These are phyloP conservation scores for Termitomyces sp. DNA, from an alignment of 768 basidiomycete genomes.

Conservation along the genomic window DNA sequence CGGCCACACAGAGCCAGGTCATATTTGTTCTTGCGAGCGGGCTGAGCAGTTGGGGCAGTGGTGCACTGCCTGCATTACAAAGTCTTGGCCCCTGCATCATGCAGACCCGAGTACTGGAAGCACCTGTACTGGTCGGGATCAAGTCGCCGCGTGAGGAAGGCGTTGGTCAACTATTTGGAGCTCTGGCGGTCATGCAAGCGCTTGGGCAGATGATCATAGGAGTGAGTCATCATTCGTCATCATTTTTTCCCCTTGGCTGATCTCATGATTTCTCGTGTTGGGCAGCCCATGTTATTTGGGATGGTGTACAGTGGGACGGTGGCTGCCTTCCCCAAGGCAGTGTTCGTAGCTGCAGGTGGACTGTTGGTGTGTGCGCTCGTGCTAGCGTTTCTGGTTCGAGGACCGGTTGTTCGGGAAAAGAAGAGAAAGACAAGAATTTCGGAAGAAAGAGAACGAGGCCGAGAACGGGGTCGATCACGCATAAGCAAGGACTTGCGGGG, in stretches of 20 bases:
- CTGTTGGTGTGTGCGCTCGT: slow-evolving; percentile 37
- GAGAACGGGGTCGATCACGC: slow-evolving; percentile 40
- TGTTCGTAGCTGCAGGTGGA: slow-evolving; percentile 54
- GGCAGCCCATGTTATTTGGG: slow-evolving; percentile 66
- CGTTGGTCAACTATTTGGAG: slow-evolving; percentile 62
- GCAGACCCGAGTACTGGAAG: slow-evolving; percentile 35
- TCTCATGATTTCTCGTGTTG: slow-evolving; percentile 4
- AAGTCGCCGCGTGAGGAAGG: slow-evolving; percentile 19
- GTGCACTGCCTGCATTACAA: slow-evolving; percentile 62
- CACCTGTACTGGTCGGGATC: slow-evolving; percentile 3
- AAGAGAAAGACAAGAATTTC: slow-evolving; percentile 12
- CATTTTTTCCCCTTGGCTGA: background rate
- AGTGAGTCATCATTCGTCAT: slow-evolving; percentile 21
- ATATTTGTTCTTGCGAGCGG: slow-evolving; percentile 59
- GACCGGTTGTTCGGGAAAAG: slow-evolving; percentile 26
- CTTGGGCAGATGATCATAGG: slow-evolving; percentile 62
- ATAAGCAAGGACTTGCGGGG: slow-evolving; percentile 43
- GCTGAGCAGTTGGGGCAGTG: slow-evolving; percentile 59
- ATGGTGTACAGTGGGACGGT: slow-evolving; percentile 67
- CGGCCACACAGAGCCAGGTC: slow-evolving; percentile 27
- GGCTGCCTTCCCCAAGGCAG: slow-evolving; percentile 59
- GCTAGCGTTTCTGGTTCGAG: slow-evolving; percentile 33
- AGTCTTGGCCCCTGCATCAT: slow-evolving; percentile 66
- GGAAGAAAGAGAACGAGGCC: slow-evolving; percentile 32
- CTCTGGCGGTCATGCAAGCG: slow-evolving; percentile 66